phyloP scores from a whole-genome alignment of 139 green algal genomes.

The Protoeuglena noctilucae region DNA sequence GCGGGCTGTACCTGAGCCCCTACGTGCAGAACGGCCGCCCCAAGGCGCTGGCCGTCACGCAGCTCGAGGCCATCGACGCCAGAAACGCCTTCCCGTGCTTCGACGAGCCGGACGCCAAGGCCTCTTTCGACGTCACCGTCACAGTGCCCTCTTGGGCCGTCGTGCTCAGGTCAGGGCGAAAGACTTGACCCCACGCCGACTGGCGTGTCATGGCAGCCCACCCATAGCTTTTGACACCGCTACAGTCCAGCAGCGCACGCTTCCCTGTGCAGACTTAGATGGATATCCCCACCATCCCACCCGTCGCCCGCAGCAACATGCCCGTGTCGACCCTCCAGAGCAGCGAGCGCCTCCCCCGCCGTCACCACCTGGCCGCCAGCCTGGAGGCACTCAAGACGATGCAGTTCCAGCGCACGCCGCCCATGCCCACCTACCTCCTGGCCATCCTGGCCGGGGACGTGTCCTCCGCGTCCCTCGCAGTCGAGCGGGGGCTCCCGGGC shows the following conservation, averaged over 20 bases:
- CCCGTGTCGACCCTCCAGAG: constrained; percentile 6
- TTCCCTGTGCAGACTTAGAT: no score
- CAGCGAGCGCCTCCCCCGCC: constrained; percentile 10
- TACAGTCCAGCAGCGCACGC: no score
- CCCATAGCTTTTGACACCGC: no score
- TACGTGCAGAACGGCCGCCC: not conserved
- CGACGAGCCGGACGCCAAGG: constrained; percentile 77
- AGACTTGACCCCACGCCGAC: no score
- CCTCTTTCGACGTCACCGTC: constrained; percentile 31
- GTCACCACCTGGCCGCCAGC: constrained; percentile 4
- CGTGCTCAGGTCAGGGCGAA: no score
- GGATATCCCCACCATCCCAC: no score
- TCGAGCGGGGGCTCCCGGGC: no score
- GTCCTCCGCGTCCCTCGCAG: no score
- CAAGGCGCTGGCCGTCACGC: constrained; percentile 13
- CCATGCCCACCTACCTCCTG: constrained; percentile 75
- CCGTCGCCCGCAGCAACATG: no score
- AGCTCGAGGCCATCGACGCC: constrained; percentile 19
- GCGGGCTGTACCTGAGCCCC: not conserved
- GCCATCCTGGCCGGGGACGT: constrained; percentile 54
- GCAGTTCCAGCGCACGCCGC: constrained; percentile 33
- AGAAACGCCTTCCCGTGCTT: constrained; percentile 72
- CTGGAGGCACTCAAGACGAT: constrained; percentile 3
- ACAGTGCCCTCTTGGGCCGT: no score
- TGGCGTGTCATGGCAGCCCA: no score